Percentiles rank a stretch among this genome's conserved stretches.
These are phyloP conservation scores for Fimicolochytrium jonesii DNA, from an alignment of 192 early-diverging fungal genomes.

Conservation along the genomic window DNA sequence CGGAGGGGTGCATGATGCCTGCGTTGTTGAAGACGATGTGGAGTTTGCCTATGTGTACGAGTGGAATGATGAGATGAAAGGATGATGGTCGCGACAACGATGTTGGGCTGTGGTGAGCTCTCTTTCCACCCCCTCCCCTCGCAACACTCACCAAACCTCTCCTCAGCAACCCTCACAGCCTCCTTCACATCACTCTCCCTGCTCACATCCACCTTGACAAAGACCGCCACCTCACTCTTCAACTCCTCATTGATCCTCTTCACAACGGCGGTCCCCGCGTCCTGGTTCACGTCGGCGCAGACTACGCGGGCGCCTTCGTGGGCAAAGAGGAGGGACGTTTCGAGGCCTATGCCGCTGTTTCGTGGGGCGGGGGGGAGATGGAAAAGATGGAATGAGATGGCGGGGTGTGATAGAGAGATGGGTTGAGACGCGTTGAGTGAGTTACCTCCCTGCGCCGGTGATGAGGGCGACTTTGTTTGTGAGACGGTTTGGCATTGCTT, in stretches of 20 bases:
- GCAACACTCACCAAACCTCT: slow-evolving; percentile 55
- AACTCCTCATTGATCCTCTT: slow-evolving; percentile 47
- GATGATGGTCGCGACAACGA: neutral
- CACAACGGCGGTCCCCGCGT: slow-evolving; percentile 49
- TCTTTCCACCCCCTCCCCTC: too few species aligned
- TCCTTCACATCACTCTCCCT: slow-evolving; percentile 68
- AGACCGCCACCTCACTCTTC: slow-evolving; percentile 47
- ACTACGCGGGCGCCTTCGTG: slow-evolving; percentile 76
- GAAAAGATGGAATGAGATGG: too few species aligned
- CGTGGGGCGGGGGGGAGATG: neutral
- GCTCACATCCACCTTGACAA: slow-evolving; percentile 65
- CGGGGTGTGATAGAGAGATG: too few species aligned
- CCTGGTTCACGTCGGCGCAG: slow-evolving; percentile 69
- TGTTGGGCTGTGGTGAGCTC: neutral
- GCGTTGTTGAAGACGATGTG: slow-evolving; percentile 85
- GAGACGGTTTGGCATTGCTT: slow-evolving; percentile 41
- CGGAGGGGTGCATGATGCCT: slow-evolving; percentile 76
- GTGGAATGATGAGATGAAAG: neutral
- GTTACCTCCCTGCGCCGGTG: slow-evolving; percentile 75
- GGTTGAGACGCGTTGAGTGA: too few species aligned
- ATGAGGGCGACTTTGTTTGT: slow-evolving; percentile 73
- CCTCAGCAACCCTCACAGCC: slow-evolving; percentile 61
- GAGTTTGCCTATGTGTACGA: slow-evolving; percentile 53
- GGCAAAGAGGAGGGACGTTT: slow-evolving; percentile 70
- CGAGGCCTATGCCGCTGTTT: slow-evolving; percentile 73